Evolutionary conservation across 2,329 filamentous ascomycete species (phyloP).

Genomic region (Dothideomycetes sp.): DNA sequence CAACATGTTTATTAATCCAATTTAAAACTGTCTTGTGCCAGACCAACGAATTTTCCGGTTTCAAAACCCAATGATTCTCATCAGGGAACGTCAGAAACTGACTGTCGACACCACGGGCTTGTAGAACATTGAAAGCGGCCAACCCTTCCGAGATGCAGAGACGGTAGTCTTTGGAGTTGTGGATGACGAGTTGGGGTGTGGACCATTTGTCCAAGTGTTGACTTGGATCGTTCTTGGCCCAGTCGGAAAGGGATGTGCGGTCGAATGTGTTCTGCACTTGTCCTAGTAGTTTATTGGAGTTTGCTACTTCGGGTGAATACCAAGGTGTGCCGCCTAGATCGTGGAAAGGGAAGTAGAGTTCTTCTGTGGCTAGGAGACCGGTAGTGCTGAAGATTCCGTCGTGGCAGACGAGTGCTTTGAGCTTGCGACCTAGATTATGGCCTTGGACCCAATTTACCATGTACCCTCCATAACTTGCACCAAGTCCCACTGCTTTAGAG

Average conservation of each 20-base stretch:
- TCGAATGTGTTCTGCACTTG: slow-evolving; percentile 13
- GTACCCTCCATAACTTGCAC: slow-evolving; percentile 66
- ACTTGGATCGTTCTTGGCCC: slow-evolving; percentile 51
- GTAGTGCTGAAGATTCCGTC: slow-evolving; percentile 67
- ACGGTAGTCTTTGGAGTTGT: slow-evolving; percentile 83
- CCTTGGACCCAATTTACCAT: slow-evolving; percentile 93
- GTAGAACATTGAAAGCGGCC: slow-evolving; percentile 76
- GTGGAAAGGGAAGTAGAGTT: slow-evolving; percentile 47
- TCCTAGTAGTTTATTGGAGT: too few relatives aligned
- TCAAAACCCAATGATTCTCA: slow-evolving; percentile 75
- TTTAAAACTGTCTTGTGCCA: slow-evolving; percentile 82
- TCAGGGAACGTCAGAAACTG: slow-evolving; percentile 74
- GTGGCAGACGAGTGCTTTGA: slow-evolving; percentile 82
- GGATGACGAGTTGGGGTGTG: slow-evolving; percentile 82
- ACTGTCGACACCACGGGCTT: slow-evolving; percentile 65
- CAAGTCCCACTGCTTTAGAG: slow-evolving; percentile 59
- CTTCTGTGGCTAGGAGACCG: slow-evolving; percentile 33
- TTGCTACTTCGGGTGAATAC: slow-evolving; percentile 30
- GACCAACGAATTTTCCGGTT: slow-evolving; percentile 80
- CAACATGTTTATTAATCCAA: slow-evolving; percentile 58
- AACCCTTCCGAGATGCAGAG: slow-evolving; percentile 77
- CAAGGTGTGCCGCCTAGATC: slow-evolving; percentile 44
- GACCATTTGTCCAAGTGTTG: slow-evolving; percentile 58
- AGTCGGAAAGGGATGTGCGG: slow-evolving; percentile 31
- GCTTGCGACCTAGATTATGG: slow-evolving; percentile 68